phyloP scores from a whole-genome alignment of 345 rosid species.

The Rubroshorea leprosula region DNA sequence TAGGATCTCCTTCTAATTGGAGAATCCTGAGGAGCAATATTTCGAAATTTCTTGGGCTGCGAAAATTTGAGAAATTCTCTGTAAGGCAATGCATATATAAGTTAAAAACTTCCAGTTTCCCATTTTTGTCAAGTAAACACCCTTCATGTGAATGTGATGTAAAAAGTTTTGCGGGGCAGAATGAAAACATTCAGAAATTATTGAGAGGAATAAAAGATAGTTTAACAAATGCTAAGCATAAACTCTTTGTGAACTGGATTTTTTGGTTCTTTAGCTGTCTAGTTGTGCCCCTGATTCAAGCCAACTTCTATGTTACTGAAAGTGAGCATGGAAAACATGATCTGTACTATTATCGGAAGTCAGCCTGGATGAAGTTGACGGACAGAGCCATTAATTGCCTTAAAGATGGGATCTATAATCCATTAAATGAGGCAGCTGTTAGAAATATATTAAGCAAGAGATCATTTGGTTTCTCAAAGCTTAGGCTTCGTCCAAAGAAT shows the following conservation, averaged over 20 bases:
- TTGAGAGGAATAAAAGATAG: conserved; percentile 20
- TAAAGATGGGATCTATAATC: conserved; percentile 34
- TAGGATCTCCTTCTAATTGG: conserved; percentile 63
- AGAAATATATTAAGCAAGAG: conserved; percentile 31
- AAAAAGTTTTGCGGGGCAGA: conserved; percentile 16
- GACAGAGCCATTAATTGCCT: conserved; percentile 29
- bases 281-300: conserved; percentile 58
- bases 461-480: conserved; percentile 54
- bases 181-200: not conserved
- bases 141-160: conserved; percentile 21
- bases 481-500: conserved; percentile 64
- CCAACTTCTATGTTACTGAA: conserved; percentile 81
- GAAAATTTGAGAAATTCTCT: conserved; percentile 69
- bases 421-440: conserved; percentile 38
- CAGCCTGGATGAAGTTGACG: conserved; percentile 55
- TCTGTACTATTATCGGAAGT: conserved; percentile 55
- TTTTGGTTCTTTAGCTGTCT: conserved; percentile 67
- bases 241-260: conserved; percentile 59
- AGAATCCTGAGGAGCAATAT: conserved; percentile 62
- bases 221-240: conserved; percentile 33
- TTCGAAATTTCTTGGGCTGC: conserved; percentile 49
- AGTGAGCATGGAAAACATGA: conserved; percentile 61
- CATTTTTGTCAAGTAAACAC: conserved; percentile 40
- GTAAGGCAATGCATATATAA: conserved; percentile 51
- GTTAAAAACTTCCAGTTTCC: conserved; percentile 46